Percentiles rank a stretch among this genome's conserved stretches.
phyloP scores from a whole-genome alignment of 2,329 filamentous ascomycete species.

The Trichoderma cornu-damae region DNA sequence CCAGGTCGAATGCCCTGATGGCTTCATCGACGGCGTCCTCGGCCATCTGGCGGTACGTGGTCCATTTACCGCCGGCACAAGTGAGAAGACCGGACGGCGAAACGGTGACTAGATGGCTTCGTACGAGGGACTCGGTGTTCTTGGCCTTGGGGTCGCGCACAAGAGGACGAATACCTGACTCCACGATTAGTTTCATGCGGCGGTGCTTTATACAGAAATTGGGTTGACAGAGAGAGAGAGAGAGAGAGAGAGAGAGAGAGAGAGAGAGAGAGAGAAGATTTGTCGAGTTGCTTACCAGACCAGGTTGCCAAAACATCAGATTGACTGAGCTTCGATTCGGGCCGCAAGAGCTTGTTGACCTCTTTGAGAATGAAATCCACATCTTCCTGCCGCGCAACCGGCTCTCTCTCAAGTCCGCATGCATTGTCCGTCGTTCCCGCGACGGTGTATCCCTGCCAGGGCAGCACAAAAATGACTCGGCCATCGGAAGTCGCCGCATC shows the following conservation, averaged over 20 bases:
- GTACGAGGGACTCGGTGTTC: constrained; percentile 77
- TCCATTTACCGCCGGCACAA: constrained; percentile 82
- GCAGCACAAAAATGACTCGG: constrained; percentile 82
- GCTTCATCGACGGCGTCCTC: constrained; percentile 80
- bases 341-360: constrained; percentile 68
- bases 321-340: constrained; percentile 68
- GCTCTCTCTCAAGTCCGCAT: constrained; percentile 61
- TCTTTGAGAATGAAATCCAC: constrained; percentile 79
- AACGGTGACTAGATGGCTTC: constrained; percentile 72
- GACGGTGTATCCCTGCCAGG: constrained; percentile 82
- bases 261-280: constrained; percentile 7
- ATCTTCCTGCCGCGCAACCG: constrained; percentile 68
- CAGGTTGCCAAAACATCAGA: constrained; percentile 75
- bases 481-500: constrained; percentile 77
- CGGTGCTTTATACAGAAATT: not conserved
- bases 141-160: constrained; percentile 76
- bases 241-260: too few relatives aligned
- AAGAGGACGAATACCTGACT: constrained; percentile 63
- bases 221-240: too few relatives aligned
- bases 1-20: constrained; percentile 59
- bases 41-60: constrained; percentile 83
- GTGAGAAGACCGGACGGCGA: constrained; percentile 72
- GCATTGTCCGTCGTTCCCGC: constrained; percentile 77
- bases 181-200: constrained; percentile 20
- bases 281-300: constrained; percentile 55